Evolutionary conservation across 163 green algal species (phyloP), one percentile per base, ranked within the genome.

Genomic region (Smithsoniella earleae): DNA sequence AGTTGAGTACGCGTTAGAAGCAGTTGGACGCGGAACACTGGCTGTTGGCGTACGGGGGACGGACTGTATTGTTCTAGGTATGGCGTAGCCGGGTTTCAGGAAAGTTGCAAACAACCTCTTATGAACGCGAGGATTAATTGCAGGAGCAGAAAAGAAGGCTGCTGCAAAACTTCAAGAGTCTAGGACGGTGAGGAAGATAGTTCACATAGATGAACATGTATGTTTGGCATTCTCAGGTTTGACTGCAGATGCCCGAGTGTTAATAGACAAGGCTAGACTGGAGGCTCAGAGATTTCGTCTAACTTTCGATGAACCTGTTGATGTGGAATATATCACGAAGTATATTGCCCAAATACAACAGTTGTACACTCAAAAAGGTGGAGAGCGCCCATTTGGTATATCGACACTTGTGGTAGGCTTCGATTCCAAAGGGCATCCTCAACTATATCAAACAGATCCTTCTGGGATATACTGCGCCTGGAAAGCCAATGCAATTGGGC

Each of bases 1-100:
- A 82, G 94, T 99, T 36, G 95, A 99, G 77, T 99, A 99, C 80
- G 95, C 95, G 1, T 80, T 97, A 45, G 95, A 99, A 77, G 95
- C 95, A 36, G 95, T 99, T 45, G 81, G 91, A 10, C 95, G 96
- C 81, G 94, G 95, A 31, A 89, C 89, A 0, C 83, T 96, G 6
- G 95, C 95, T 2, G 92, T 99, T 5, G 95, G 91, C 2, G 89
- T 99, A 2, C 79, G 91, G 18, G 95, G 94, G 62, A 86, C 34
- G 30, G 92, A 98, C 77, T 87, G 77, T 27, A 86, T 99, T 20
- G 93, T 98, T 28, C 83, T 99, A 43, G 92, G 88, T 92, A 66
- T 52, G 82, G 75, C 0, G 13, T 49, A n/a, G n/a, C n/a, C n/a
- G n/a, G n/a, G n/a, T n/a, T n/a, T n/a, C n/a, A n/a, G n/a, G n/a